Evolutionary conservation across 352 stramenopile species (phyloP).

Genomic region (Paralagenidium karlingii): DNA sequence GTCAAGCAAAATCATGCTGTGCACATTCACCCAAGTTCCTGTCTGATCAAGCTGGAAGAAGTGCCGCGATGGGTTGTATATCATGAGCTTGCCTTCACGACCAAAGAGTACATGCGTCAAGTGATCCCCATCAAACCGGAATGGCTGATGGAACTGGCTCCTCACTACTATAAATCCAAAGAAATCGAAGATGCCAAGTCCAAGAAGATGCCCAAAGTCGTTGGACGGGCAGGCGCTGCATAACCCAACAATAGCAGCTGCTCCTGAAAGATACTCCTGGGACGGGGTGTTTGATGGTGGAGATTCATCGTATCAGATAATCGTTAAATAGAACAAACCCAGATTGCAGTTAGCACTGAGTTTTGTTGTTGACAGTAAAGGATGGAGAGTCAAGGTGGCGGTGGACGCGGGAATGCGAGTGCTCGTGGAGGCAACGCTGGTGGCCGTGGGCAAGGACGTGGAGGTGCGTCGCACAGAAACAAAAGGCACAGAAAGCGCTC

Average conservation of each 20-base stretch:
- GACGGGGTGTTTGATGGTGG: too few species aligned
- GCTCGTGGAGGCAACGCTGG: too few species aligned
- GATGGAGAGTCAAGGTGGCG: too few species aligned
- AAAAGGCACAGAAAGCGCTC: too few species aligned
- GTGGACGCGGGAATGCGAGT: too few species aligned
- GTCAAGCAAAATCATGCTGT: slow-evolving; percentile 99
- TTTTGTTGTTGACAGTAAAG: too few species aligned
- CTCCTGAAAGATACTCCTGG: too few species aligned
- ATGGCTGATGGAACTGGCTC: slow-evolving; percentile 87
- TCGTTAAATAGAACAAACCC: too few species aligned
- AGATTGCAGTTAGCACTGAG: too few species aligned
- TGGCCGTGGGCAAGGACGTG: too few species aligned
- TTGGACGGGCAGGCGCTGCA: slow-evolving; percentile 2
- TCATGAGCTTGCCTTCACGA: slow-evolving; percentile 99
- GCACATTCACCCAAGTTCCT: slow-evolving; percentile 92
- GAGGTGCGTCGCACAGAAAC: too few species aligned
- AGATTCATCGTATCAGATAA: too few species aligned
- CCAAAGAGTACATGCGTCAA: slow-evolving; percentile 98
- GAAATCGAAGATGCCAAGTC: slow-evolving; percentile 92
- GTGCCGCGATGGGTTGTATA: slow-evolving; percentile 98
- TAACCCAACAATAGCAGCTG: neutral
- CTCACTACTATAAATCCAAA: slow-evolving; percentile 96
- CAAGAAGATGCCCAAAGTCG: slow-evolving; percentile 96
- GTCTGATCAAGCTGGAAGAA: slow-evolving; percentile 77
- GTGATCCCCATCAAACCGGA: slow-evolving; percentile 92